phyloP scores from a whole-genome alignment of 1,139 yeast species.

The Hanseniaspora uvarum region DNA sequence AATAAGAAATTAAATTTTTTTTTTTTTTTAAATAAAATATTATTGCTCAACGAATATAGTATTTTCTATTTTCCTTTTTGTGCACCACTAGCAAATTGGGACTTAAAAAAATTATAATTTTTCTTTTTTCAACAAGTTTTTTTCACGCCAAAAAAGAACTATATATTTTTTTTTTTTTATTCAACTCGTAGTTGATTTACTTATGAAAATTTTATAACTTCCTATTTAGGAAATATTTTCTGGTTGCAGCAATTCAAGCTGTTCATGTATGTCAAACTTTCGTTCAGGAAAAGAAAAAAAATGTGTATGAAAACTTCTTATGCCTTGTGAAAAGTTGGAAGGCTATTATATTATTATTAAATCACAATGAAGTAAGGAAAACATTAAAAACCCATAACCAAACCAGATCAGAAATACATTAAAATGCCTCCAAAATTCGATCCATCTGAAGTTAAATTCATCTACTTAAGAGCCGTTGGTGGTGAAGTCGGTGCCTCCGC shows the following conservation, averaged over 20 bases:
- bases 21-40: neutral
- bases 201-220: too few relatives aligned
- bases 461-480: conserved; percentile 99
- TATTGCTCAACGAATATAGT: too few relatives aligned
- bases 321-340: neutral
- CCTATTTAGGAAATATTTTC: neutral
- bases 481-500: conserved; percentile 99
- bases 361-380: neutral
- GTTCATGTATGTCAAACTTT: neutral
- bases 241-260: neutral
- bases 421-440: conserved; percentile 95
- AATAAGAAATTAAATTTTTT: neutral
- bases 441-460: conserved; percentile 96
- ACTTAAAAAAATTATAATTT: too few relatives aligned
- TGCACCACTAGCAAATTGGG: too few relatives aligned
- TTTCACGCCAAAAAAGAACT: too few relatives aligned
- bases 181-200: neutral
- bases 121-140: too few relatives aligned
- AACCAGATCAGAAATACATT: conserved; percentile 20
- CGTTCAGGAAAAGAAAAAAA: neutral
- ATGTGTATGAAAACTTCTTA: neutral
- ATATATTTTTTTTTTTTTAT: too few relatives aligned
- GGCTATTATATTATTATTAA: neutral
- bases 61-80: too few relatives aligned
- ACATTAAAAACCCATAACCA: conserved; percentile 16